These are phyloP conservation scores for Eimeria tenella DNA, from an alignment of 169 alveolate genomes.

Conservation along the genomic window DNA sequence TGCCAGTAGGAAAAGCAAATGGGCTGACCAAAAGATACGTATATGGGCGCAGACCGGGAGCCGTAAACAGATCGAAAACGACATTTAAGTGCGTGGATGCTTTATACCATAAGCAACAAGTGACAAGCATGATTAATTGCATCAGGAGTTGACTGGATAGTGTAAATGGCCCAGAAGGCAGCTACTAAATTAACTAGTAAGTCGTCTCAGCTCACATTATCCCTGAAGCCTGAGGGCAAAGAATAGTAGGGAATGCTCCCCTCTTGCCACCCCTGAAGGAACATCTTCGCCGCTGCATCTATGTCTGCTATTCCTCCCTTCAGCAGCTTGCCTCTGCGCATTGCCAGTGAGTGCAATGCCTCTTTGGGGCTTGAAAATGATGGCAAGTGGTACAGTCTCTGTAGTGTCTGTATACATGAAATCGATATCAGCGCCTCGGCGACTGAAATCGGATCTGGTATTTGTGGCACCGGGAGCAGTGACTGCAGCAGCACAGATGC, in stretches of 20 bases:
- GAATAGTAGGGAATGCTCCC: conserved; percentile 93
- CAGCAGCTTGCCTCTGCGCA: conserved; percentile 87
- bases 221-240: conserved; percentile 87
- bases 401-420: conserved; percentile 82
- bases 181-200: no score
- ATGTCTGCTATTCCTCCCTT: conserved; percentile 93
- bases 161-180: no score
- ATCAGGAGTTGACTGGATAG: no score
- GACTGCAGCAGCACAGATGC: conserved; percentile 80
- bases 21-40: no score
- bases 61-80: no score
- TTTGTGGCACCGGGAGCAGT: conserved; percentile 90
- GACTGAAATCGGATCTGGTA: conserved; percentile 92
- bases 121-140: no score
- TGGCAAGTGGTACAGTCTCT: conserved; percentile 87
- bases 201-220: background rate
- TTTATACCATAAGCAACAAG: no score
- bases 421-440: conserved; percentile 88
- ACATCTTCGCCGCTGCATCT: conserved; percentile 92
- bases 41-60: no score
- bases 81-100: no score
- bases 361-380: conserved; percentile 83
- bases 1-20: no score
- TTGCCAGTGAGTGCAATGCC: conserved; percentile 85
- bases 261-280: conserved; percentile 91